Evolutionary conservation across 805 yeast genomes (phyloP), one percentile per base, ranked within the genome.

Genomic region (Wilhelminamyces savonicus): DNA sequence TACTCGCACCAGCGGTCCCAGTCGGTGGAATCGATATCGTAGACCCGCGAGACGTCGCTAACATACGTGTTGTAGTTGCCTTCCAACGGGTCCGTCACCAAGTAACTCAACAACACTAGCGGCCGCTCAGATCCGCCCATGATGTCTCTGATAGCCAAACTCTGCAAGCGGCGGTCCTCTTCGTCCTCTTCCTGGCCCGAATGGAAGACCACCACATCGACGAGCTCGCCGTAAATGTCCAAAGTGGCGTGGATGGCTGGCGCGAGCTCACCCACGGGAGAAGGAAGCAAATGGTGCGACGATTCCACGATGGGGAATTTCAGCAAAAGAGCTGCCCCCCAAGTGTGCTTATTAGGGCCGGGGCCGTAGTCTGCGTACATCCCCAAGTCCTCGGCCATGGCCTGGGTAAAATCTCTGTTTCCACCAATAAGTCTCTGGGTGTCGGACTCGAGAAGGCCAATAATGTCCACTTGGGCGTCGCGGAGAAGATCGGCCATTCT

Each of bases 1-100:
- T 92, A 92, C 62, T 92, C 95, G 61, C 98, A 92, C 98, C 98
- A 92, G 62, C 98, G 76, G 51, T 92, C 98, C 78, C 88, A 84
- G 53, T 90, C 97, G 6, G 81, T 66, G 25, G 88, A 81, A 54
- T 92, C 98, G 39, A 92, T 87, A 54, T 92, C 98, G 46, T 79
- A 76, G 90, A 92, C 85, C 19, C 95, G 83, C 2, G 90, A 77
- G 41, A 65, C 56, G 28, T 81, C 82, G 46, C 94, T 78, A 13
- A 88, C 96, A 56, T 86, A 86, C 2, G 87, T 87, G 60, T 84
- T 80, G 66, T 90, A 90, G 58, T 92, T 90, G 8, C 97, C 97
- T 52, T 79, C 73, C 27, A 74, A 62, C 9, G 98, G 97, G 21
- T 71, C 74, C 2, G 95, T 85, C 12, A 92, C 97, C 52, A 92